Conservation (phyloP, 345 rosid genomes). For the Rhizophora apiculata region DNA sequence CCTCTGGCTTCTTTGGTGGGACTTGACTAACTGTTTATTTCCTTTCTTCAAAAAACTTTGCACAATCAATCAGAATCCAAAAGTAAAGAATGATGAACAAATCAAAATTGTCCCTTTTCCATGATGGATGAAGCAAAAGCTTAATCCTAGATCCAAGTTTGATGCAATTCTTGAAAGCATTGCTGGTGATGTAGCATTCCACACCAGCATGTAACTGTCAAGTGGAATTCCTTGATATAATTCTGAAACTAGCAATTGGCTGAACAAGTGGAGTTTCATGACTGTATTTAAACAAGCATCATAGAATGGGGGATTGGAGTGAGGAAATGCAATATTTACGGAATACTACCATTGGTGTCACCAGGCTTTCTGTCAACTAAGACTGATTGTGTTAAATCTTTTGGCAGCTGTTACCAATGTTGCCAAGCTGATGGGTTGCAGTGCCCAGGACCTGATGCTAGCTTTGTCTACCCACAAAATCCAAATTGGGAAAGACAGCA, state of each 20-base stretch:
- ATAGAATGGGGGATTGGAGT: background rate
- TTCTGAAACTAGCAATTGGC: constrained; percentile 6
- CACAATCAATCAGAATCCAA: too few relatives aligned
- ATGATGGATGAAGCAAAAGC: too few relatives aligned
- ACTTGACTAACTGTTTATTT: too few relatives aligned
- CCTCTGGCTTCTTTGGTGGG: too few relatives aligned
- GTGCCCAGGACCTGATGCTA: constrained; percentile 47
- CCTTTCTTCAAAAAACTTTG: too few relatives aligned
- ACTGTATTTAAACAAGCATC: background rate
- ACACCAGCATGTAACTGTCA: too few relatives aligned
- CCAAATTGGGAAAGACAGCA: constrained; percentile 64
- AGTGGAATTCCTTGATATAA: too few relatives aligned
- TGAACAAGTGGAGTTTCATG: background rate
- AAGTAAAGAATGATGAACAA: too few relatives aligned
- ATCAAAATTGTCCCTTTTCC: too few relatives aligned
- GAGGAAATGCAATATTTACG: background rate
- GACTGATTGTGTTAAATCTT: constrained; percentile 15
- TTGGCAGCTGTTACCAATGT: constrained; percentile 65
- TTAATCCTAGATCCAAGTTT: too few relatives aligned
- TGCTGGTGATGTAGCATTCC: too few relatives aligned
- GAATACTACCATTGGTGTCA: background rate
- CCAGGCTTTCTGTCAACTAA: background rate
- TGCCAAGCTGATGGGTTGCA: constrained; percentile 72
- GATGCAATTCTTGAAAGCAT: too few relatives aligned
- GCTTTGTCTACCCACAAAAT: constrained; percentile 71